Evolutionary conservation across 2,329 filamentous ascomycete species (phyloP), one percentile per base, ranked within the genome.

Genomic region (Aureobasidium namibiae): DNA sequence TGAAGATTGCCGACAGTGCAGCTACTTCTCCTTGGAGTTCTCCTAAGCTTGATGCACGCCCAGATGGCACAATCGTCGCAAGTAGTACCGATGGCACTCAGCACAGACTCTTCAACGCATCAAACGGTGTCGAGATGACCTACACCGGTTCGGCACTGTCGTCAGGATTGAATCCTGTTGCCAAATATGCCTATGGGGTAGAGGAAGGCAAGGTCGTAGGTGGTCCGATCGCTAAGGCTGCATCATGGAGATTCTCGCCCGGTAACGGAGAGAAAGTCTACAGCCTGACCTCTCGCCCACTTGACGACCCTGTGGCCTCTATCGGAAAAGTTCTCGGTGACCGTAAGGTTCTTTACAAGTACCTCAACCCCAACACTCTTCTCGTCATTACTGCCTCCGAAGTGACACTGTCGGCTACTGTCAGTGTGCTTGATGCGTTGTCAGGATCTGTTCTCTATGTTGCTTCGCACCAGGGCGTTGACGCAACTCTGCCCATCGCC

Each of bases 341-440:
- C 68, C 84, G 94, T 44, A 86, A 86, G n/a, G 94, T 99, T 49
- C 82, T 92, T 63, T 99, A 99, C 83, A 99, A 99, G 75, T 97
- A 97, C 70, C 77, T 99, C 41, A 96, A 95, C 75, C 85, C 89
- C 0, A 96, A 95, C 73, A 82, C 90, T 7, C 79, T 91, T 2
- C 80, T 97, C 0, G 79, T 96, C 46, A 89, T 88, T 1, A 80
- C 89, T 1, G 75, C 85, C 2, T 80, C 87, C 34, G 80, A 86
- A 23, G 75, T 77, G 11, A 68, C 79, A 2, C 80, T 77, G 3
- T 80, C 80, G 1, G 83, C 90, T 8, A 86, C 84, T 0, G 79
- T 95, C 63, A 91, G 92, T 67, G 79, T 97, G 11, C 72, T 99
- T 14, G 92, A 99, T 69, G 89, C 89, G 2, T 81, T 95, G 7